A percentile compares a stretch with the other conserved stretches of the same genome.
phyloP scores from a whole-genome alignment of 2,329 filamentous ascomycete species.

The Phaeosphaeriaceae sp. region DNA sequence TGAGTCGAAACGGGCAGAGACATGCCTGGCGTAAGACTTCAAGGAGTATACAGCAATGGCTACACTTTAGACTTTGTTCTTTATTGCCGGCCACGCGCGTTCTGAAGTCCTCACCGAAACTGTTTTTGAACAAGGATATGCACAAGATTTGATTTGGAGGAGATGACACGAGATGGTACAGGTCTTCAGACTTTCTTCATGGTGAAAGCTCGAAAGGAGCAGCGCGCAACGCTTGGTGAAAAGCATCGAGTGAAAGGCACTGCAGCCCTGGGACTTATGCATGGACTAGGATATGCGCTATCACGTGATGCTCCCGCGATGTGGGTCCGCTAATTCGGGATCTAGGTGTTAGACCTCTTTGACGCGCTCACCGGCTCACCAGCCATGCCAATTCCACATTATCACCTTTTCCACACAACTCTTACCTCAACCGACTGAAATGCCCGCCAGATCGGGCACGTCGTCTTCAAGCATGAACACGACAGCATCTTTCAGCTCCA shows the following conservation, averaged over 20 bases:
- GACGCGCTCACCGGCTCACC: constrained; percentile 20
- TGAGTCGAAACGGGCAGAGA: neutral
- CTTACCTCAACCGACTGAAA: constrained; percentile 18
- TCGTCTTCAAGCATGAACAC: constrained; percentile 46
- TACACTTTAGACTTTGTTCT: too few species aligned
- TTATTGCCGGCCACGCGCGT: too few species aligned
- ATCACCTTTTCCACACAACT: constrained; percentile 8
- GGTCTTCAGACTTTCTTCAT: neutral
- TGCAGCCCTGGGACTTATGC: too few species aligned
- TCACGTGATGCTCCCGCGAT: constrained; percentile 15
- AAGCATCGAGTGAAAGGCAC: neutral
- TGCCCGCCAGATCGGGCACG: constrained; percentile 42
- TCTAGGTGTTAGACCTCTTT: constrained; percentile 16
- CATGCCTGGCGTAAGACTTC: too few species aligned
- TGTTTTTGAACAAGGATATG: too few species aligned
- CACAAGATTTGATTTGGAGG: too few species aligned
- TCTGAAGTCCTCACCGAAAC: too few species aligned
- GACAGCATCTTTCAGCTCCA: constrained; percentile 40
- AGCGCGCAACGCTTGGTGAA: neutral
- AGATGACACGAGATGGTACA: too few species aligned
- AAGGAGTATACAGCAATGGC: too few species aligned
- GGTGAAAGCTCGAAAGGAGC: neutral
- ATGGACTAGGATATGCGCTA: constrained; percentile 17
- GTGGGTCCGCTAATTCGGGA: constrained; percentile 10
- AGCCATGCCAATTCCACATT: constrained; percentile 29